Evolutionary conservation across 31 red algal species (phyloP).

Genomic region (Odonthalia washingtoniensis): DNA sequence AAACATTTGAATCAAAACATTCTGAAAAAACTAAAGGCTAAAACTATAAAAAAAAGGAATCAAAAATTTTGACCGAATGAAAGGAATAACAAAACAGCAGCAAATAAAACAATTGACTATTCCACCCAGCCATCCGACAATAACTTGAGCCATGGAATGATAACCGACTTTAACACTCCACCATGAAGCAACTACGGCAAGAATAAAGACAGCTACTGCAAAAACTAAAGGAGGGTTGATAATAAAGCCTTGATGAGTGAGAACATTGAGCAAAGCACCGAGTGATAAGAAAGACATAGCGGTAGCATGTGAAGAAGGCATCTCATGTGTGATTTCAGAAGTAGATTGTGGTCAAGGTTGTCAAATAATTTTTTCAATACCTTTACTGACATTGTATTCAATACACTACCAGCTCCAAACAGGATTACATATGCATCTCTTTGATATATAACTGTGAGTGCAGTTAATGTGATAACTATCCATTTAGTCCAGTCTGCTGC

Average conservation of each 20-base stretch:
- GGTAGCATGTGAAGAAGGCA: slow-evolving; percentile 83
- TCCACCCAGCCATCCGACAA: slow-evolving; percentile 60
- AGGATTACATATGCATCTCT: neutral
- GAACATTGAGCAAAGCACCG: neutral
- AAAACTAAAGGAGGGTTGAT: neutral
- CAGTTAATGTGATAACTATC: neutral
- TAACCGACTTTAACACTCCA: slow-evolving; percentile 73
- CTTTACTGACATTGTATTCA: neutral
- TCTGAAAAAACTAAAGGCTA: no score
- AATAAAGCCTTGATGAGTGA: neutral
- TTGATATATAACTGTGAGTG: neutral
- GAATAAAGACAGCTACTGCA: slow-evolving; percentile 1
- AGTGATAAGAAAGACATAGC: slow-evolving; percentile 62
- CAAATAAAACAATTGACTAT: slow-evolving; percentile 18
- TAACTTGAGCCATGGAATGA: slow-evolving; percentile 71
- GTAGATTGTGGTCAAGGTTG: neutral
- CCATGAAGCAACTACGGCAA: slow-evolving; percentile 38
- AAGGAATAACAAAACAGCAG: neutral
- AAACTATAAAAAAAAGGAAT: no score
- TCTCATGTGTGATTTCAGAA: slow-evolving; percentile 13
- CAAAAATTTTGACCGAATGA: no score
- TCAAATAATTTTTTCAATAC: neutral
- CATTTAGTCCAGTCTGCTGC: neutral
- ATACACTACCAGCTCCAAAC: neutral
- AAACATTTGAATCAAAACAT: no score